Evolutionary conservation across 371 early-diverging fungal genomes (phyloP).

Genomic region (Umbelopsis sp.): DNA sequence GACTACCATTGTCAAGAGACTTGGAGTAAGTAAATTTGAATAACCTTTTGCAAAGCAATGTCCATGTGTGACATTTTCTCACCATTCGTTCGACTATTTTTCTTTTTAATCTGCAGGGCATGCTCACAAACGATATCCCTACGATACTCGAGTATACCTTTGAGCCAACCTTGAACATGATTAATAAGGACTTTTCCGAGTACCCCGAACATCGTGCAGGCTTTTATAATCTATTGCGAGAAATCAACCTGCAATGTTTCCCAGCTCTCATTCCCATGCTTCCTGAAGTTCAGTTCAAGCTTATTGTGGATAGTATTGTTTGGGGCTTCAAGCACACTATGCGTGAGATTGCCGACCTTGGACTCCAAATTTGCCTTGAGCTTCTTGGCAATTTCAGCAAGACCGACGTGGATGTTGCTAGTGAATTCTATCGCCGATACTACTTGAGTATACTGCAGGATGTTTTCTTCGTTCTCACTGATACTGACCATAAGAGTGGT

Average conservation of each 20-base stretch:
- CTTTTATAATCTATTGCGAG: slow-evolving; percentile 89
- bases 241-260: slow-evolving; percentile 91
- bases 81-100: slow-evolving; percentile 7
- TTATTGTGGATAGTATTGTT: slow-evolving; percentile 89
- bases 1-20: slow-evolving; percentile 79
- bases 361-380: slow-evolving; percentile 84
- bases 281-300: slow-evolving; percentile 84
- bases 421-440: slow-evolving; percentile 90
- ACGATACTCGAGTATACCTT: slow-evolving; percentile 91
- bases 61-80: neutral
- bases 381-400: slow-evolving; percentile 79
- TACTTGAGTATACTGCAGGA: slow-evolving; percentile 90
- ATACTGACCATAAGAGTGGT: slow-evolving; percentile 97
- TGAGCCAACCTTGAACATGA: slow-evolving; percentile 96
- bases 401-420: slow-evolving; percentile 78
- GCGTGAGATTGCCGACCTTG: slow-evolving; percentile 95
- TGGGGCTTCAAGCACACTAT: slow-evolving; percentile 99
- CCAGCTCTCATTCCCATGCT: slow-evolving; percentile 32
- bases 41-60: too few relatives aligned
- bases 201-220: slow-evolving; percentile 96
- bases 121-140: slow-evolving; percentile 82
- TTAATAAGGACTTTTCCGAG: slow-evolving; percentile 96
- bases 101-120: slow-evolving; percentile 39
- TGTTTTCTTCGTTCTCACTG: slow-evolving; percentile 95
- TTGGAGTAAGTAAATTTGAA: slow-evolving; percentile 62